Conservation (phyloP, 345 rosid genomes). For the Acer yangbiense region DNA sequence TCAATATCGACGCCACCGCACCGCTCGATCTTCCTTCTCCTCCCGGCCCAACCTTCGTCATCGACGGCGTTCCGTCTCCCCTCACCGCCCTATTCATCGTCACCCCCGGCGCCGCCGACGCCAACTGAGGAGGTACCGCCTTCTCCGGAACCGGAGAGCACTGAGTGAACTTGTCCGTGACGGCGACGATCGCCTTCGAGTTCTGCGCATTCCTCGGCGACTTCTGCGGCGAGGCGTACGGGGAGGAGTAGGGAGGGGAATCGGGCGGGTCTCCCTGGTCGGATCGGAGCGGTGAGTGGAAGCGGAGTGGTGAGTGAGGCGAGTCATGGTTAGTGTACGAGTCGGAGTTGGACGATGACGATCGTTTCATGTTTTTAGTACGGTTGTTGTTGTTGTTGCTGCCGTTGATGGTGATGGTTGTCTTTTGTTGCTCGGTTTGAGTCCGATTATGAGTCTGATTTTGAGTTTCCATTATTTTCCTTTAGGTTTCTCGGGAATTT, state of each 20-base stretch:
- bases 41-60: constrained; percentile 36
- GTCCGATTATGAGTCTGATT: neutral
- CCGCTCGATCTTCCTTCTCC: constrained; percentile 27
- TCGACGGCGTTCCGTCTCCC: constrained; percentile 35
- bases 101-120: constrained; percentile 30
- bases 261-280: constrained; percentile 61
- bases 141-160: constrained; percentile 30
- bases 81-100: constrained; percentile 45
- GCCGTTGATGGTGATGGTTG: neutral
- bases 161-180: constrained; percentile 48
- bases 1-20: constrained; percentile 25
- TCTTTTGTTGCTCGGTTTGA: neutral
- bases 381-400: constrained; percentile 8
- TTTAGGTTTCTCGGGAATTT: constrained; percentile 3
- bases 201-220: constrained; percentile 19
- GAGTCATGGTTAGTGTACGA: constrained; percentile 46
- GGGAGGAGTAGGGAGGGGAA: constrained; percentile 60
- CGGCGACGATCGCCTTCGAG: constrained; percentile 55
- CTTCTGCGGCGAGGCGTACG: constrained; percentile 54
- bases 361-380: constrained; percentile 51
- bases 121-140: constrained; percentile 8
- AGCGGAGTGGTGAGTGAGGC: constrained; percentile 68
- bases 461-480: constrained; percentile 22
- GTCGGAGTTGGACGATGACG: constrained; percentile 69
- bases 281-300: constrained; percentile 65